Evolutionary conservation across 441 rosid genomes (phyloP).

Genomic region (Erodium texanum): DNA sequence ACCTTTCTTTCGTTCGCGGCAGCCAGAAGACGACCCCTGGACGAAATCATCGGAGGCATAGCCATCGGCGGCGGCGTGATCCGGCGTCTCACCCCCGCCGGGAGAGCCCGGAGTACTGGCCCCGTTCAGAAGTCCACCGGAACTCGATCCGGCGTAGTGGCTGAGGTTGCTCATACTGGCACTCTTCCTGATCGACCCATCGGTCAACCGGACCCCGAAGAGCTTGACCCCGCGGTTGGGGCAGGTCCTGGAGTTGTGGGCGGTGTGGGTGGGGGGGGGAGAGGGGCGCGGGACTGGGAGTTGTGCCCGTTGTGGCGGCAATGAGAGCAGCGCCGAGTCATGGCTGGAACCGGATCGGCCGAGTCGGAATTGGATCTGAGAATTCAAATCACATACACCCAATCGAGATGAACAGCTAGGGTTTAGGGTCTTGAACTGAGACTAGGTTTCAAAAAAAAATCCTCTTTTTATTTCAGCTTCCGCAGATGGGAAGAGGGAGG

Average conservation of each 20-base stretch:
- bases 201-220: slow-evolving; percentile 46
- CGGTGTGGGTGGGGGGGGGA: too few species aligned
- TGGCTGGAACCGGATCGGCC: slow-evolving; percentile 12
- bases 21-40: slow-evolving; percentile 54
- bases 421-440: not conserved
- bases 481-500: not conserved
- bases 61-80: slow-evolving; percentile 43
- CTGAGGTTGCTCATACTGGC: slow-evolving; percentile 66
- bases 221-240: slow-evolving; percentile 61
- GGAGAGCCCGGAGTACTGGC: slow-evolving; percentile 54
- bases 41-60: slow-evolving; percentile 65
- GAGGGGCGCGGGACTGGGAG: too few species aligned
- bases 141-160: slow-evolving; percentile 39
- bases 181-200: slow-evolving; percentile 59
- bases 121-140: slow-evolving; percentile 31
- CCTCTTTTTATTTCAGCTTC: not conserved
- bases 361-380: not conserved
- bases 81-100: slow-evolving; percentile 38
- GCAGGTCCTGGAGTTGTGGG: slow-evolving; percentile 61
- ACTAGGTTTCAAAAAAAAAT: too few species aligned
- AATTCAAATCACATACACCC: not conserved
- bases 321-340: slow-evolving; percentile 70
- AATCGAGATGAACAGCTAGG: not conserved
- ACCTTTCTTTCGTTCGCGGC: slow-evolving; percentile 56
- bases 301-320: slow-evolving; percentile 70